These are phyloP conservation scores for Pseudomassariella vexata DNA, from an alignment of 2,329 filamentous ascomycete genomes.

Conservation along the genomic window DNA sequence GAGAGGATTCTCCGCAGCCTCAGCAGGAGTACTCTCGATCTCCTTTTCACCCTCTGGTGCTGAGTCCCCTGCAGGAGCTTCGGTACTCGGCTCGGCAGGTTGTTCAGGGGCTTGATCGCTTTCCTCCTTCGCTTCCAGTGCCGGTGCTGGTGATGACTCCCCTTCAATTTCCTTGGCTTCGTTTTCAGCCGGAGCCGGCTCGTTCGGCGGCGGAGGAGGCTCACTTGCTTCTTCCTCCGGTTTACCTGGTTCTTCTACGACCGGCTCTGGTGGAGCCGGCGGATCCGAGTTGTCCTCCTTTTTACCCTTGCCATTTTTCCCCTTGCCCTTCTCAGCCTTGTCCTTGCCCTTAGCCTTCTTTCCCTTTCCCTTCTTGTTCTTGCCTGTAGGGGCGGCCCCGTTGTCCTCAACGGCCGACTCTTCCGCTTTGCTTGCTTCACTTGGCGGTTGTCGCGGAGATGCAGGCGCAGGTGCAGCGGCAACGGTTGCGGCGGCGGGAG, in stretches of 20 bases:
- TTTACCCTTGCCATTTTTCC: not conserved
- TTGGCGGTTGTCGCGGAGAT: too few species aligned
- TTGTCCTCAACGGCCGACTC: slow-evolving; percentile 1
- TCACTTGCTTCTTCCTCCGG: too few species aligned
- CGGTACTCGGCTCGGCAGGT: not conserved
- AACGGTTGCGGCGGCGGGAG: too few species aligned
- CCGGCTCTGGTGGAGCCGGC: too few species aligned
- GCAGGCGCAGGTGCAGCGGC: too few species aligned
- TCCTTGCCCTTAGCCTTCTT: slow-evolving; percentile 9
- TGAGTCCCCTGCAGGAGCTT: not conserved
- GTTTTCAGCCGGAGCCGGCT: not conserved
- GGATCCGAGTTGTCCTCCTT: not conserved
- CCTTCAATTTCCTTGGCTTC: not conserved
- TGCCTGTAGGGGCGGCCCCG: not conserved
- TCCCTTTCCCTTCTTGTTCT: slow-evolving; percentile 11
- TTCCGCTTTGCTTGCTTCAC: slow-evolving; percentile 8
- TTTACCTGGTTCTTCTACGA: too few species aligned
- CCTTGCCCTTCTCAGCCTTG: slow-evolving; percentile 6
- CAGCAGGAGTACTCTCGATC: too few species aligned
- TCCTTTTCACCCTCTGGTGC: not conserved
- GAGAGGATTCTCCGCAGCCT: not conserved
- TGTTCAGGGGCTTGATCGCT: not conserved
- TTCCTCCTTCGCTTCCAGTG: too few species aligned
- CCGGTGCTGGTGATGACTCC: too few species aligned
- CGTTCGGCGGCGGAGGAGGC: too few species aligned